Base-by-base conservation (phyloP, 2,329 filamentous ascomycete species). In the Calcarisporium arbuscula region DNA sequence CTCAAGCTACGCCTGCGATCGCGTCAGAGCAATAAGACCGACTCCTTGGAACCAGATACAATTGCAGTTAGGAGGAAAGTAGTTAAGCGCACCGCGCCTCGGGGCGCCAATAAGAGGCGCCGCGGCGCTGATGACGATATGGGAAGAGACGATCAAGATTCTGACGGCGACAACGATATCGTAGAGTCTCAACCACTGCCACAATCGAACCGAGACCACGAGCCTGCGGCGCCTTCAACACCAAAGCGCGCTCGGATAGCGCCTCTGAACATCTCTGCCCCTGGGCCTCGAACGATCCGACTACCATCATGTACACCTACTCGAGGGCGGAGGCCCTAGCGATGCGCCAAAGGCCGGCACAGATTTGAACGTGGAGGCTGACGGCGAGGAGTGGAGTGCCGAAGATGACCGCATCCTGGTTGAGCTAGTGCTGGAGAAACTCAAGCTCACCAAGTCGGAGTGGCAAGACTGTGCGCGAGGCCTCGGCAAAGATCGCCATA, bases 391-490 rank as follows among this genome's bases (percentile, higher is more conserved):
- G 25, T 82, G 79, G 79, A 77, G 68, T 39, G 63, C 65, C 3
- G 77, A 82, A 43, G 77, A 82, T 41, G 78, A 82, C 52, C 66
- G 75, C 38, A 64, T 80, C 38, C 63, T 83, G 3, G 74, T 82
- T n/a, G 77, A 82, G 56, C 65, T 82, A 14, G 75, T 83, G 25
- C 62, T 82, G 6, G 76, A 80, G 52, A 82, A 82, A 61, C 64
- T 82, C 36, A 73, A 72, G 57, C 64, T 83, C 16, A 71, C 70
- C 46, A 80, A 76, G 56, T 65, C 68, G 32, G 77, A 82, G 38
- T 82, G 77, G 78, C 74, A 80, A 39, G 77, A 82, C 51, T 82
- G 77, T 53, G 78, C 77, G 28, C 66, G 75, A 39, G 77, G 66
- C 44, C 61, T 82, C 7, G 77, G 78, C 41, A 75, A 71, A 47